Conservation (phyloP, 352 stramenopile species). For the Phytopythium boreale region DNA sequence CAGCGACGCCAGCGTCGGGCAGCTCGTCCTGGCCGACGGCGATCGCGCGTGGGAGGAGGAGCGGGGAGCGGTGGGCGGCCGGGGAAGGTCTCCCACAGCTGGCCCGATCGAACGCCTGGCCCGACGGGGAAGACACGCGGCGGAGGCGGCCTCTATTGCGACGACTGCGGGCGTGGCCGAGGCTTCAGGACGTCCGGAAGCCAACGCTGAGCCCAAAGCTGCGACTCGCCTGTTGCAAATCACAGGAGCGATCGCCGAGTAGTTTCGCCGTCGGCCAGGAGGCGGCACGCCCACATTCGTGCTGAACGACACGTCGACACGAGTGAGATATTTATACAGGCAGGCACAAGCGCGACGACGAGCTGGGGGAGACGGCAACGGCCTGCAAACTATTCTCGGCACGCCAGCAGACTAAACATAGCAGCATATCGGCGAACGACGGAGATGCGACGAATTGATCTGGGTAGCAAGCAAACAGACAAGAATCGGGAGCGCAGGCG, state of each 20-base stretch:
- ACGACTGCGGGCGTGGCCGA: not conserved
- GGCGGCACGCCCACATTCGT: not conserved
- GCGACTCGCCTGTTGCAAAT: not conserved
- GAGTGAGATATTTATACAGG: slow-evolving; percentile 2
- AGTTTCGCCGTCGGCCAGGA: not conserved
- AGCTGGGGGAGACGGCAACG: not conserved
- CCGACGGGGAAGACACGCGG: slow-evolving; percentile 7
- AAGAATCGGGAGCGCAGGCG: too few relatives aligned
- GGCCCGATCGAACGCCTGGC: slow-evolving; percentile 7
- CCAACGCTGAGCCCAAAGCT: not conserved
- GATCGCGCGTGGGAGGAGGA: not conserved
- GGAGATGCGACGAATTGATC: too few relatives aligned
- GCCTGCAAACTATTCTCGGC: not conserved
- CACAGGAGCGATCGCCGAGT: not conserved
- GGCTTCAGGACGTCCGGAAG: slow-evolving; percentile 1
- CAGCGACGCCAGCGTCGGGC: slow-evolving; percentile 7
- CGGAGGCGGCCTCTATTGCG: slow-evolving; percentile 7
- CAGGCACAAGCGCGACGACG: not conserved
- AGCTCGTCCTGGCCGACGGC: slow-evolving; percentile 1
- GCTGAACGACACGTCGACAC: not conserved
- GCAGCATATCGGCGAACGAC: not conserved
- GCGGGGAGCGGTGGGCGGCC: not conserved
- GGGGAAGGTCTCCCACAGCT: slow-evolving; percentile 5
- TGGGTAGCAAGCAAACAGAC: too few relatives aligned
- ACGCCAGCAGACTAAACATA: not conserved